Base-by-base conservation (phyloP, 208 protist species). In the Crithidia sp. region DNA sequence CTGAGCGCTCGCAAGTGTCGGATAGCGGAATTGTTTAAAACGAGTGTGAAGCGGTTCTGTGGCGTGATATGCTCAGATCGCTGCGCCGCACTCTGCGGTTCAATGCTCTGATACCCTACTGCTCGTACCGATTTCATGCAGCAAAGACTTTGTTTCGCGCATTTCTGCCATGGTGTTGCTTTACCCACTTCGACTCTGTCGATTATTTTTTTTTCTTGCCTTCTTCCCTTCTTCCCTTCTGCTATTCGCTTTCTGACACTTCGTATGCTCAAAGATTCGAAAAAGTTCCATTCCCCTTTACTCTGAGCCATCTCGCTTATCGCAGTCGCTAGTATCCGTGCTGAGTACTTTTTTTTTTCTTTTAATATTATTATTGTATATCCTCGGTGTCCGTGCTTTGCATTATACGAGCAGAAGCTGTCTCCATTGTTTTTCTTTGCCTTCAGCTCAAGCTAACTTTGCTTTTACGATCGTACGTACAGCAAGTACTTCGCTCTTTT, bases 191-290 rank as follows among this genome's bases (percentile, higher is more conserved):
- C 19, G 3, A 44, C 45, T 49, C 37, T 17, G 5, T 50, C n/a
- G 3, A 17, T 41, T 63, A 9, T 68, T 72, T 73, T 47, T 57
- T n/a, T 39, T 56, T 54, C 49, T 71, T 44, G 67, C 53, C 57
- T 71, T 66, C 55, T 75, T 57, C 47, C 58, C 55, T 37, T 56
- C 37, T 37, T 71, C 71, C 78, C 66, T 79, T 67, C 62, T 71
- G 49, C 53, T 71, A 12, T 58, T 56, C 47, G 14, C 28, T 28
- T 28, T 28, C 28, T 28, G 28, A 1, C 28, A 28, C 28, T 28
- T 28, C 28, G 28, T 28, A 28, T 28, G 28, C 28, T 43, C 17
- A 39, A 28, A 62, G n/a, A 62, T 62, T 37, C 39, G n/a, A 28
- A 47, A 12, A 12, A 2, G 13, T 9, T 47, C 1, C 39, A 39